Base-by-base conservation (phyloP, 179 eudicot genomes). In the Amaranthus tricolor region DNA sequence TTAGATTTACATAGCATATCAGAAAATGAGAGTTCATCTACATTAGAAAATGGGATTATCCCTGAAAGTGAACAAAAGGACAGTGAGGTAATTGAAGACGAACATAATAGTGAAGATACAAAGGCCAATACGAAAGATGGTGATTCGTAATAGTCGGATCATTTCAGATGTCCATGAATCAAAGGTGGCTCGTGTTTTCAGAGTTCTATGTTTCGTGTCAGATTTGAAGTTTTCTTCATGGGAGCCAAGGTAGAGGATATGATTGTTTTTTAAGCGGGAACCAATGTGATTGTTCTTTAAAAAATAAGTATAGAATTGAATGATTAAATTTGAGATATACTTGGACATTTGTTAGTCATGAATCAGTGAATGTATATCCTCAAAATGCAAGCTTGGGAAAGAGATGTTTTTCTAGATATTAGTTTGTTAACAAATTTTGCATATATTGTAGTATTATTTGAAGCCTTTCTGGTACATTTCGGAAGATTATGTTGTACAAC, bases 21-120 rank as follows among this genome's bases (percentile, higher is more conserved):
- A 17, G 94, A 86, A 76, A 92, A 90, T 65, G 90, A 89, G 62
- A 82, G 80, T 61, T 47, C 70, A 7, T 72, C 85, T 19, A 72
- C 62, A 52, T 78, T 75, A 67, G 97, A 88, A 81, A 89, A 95
- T 74, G 97, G 97, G 59, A 82, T 62, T 47, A 49, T 59, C 11
- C 77, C 84, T 60, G 78, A 76, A 45, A 77, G 66, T 17, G 86
- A 81, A 76, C 81, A 77, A 66, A 73, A 85, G 54, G 79, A 77
- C 51, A 66, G 57, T 49, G 71, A 63, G 67, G 59, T 54, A 31
- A 84, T 70, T 47, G 85, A 86, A 47, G 82, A 80, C 20, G 70
- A 6, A 44, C 80, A 79, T 52, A 50, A 76, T 52, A 70, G 10
- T 73, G 83, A 79, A 59, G 75, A 54, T 45, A 11, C 52, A 12